Percentiles rank a stretch among this genome's conserved stretches.
Conservation (phyloP, 495 filamentous ascomycete genomes). For the Penicillium riverlandense region DNA sequence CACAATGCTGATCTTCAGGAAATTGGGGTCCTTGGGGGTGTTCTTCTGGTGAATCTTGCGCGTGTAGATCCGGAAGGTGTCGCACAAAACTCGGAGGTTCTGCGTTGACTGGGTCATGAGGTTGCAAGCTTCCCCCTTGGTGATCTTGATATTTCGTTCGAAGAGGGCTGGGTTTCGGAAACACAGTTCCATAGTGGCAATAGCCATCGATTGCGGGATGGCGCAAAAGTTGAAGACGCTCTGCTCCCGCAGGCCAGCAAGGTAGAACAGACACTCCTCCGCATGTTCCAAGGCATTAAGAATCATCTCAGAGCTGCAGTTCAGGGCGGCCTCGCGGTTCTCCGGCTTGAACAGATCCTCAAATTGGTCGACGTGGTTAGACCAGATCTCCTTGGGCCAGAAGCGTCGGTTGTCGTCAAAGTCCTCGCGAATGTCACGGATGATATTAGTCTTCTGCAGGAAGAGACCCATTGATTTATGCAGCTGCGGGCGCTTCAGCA, state of each 20-base stretch:
- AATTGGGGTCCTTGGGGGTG: constrained; percentile 88
- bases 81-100: constrained; percentile 72
- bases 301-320: constrained; percentile 93
- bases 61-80: constrained; percentile 67
- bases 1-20: constrained; percentile 81
- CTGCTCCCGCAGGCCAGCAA: constrained; percentile 92
- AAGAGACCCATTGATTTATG: constrained; percentile 96
- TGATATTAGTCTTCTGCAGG: constrained; percentile 97
- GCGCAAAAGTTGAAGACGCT: constrained; percentile 99
- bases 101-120: constrained; percentile 90
- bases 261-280: constrained; percentile 93
- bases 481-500: constrained; percentile 70
- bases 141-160: constrained; percentile 87
- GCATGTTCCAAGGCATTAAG: constrained; percentile 79
- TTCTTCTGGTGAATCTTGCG: constrained; percentile 91
- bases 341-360: constrained; percentile 82
- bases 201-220: constrained; percentile 98
- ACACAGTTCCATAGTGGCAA: constrained; percentile 82
- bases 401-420: constrained; percentile 78
- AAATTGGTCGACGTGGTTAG: constrained; percentile 83
- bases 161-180: constrained; percentile 91
- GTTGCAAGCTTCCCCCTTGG: constrained; percentile 85
- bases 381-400: constrained; percentile 95
- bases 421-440: constrained; percentile 90
- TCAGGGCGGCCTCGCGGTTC: constrained; percentile 70